Base-by-base conservation (phyloP, 345 rosid genomes). In the Cardiospermum halicacabum region DNA sequence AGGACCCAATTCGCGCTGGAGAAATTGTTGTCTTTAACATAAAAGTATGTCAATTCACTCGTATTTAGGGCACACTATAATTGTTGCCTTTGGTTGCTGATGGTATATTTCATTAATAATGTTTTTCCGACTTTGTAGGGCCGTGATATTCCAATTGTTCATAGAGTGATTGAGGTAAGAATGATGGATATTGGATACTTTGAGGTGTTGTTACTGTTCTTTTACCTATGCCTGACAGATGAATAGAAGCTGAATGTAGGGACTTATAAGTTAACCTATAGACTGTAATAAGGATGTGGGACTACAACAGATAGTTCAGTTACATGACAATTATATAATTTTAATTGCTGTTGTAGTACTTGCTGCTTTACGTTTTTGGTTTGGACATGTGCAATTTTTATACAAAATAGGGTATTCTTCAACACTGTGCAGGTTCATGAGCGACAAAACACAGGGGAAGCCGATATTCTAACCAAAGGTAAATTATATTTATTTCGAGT, bases 1-100 rank as follows among this genome's bases (percentile, higher is more conserved):
- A 82, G 54, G 89, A 82, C 31, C 92, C 96, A 2, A 75, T 89
- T 76, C 84, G 92, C 58, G 76, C 84, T 0, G 89, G 95, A 24
- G 89, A 88, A 60, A 84, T 88, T 32, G 82, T 85, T 19, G 96
- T 84, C 25, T 84, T 81, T 43, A 89, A 82, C 53, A 64, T 86
- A 43, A 81, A 85, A 60, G 92, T 82, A 79, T 51, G 80, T 36
- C 13, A 3, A 49, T 54, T 37, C 4, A 30, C 39, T n/a, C n/a
- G n/a, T n/a, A n/a, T n/a, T n/a, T 42, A 9, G 5, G n/a, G 16
- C 11, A 24, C 11, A 45, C 32, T 50, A 7, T 32, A 34, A 8
- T 22, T 51, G 48, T 24, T 24, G 36, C 32, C n/a, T 24, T 27
- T 30, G n/a, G 22, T 26, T 36, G 0, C 58, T 16, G 3, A 31